These are phyloP conservation scores for Striga hermonthica DNA, from an alignment of 305 asterid species.

Conservation along the genomic window DNA sequence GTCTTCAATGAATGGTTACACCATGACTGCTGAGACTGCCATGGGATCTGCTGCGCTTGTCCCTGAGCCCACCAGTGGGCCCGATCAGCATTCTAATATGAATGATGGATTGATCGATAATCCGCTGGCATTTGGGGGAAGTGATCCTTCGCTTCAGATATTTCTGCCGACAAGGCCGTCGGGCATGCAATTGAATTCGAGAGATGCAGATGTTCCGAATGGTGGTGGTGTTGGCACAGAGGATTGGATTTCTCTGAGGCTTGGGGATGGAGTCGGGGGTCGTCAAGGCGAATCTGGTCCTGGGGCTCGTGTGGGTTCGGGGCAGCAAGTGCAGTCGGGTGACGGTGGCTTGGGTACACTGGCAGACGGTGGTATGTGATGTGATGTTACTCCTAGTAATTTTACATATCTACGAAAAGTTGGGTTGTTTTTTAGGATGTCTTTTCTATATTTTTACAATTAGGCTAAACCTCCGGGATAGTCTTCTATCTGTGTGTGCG, in stretches of 20 bases:
- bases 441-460: not conserved
- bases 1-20: constrained; percentile 48
- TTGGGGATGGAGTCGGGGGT: constrained; percentile 70
- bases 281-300: constrained; percentile 47
- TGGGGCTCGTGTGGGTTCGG: constrained; percentile 46
- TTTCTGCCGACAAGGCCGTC: constrained; percentile 90
- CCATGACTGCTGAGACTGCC: constrained; percentile 50
- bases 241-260: constrained; percentile 94
- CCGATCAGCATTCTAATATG: constrained; percentile 41
- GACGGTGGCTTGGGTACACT: constrained; percentile 53
- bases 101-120: constrained; percentile 71
- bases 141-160: constrained; percentile 91
- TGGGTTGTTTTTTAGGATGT: not conserved
- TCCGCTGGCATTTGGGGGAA: constrained; percentile 65
- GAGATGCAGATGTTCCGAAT: constrained; percentile 65
- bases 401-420: too few relatives aligned
- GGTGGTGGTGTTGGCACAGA: constrained; percentile 50
- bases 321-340: constrained; percentile 49
- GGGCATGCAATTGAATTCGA: constrained; percentile 45
- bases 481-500: not conserved
- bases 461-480: not conserved
- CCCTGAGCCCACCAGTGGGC: constrained; percentile 38
- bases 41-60: constrained; percentile 56
- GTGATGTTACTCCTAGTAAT: too few relatives aligned
- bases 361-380: constrained; percentile 58